Percentiles rank a stretch among this genome's conserved stretches.
These are phyloP conservation scores for Hypomontagnella submonticulosa DNA, from an alignment of 495 filamentous ascomycete genomes.

Conservation along the genomic window DNA sequence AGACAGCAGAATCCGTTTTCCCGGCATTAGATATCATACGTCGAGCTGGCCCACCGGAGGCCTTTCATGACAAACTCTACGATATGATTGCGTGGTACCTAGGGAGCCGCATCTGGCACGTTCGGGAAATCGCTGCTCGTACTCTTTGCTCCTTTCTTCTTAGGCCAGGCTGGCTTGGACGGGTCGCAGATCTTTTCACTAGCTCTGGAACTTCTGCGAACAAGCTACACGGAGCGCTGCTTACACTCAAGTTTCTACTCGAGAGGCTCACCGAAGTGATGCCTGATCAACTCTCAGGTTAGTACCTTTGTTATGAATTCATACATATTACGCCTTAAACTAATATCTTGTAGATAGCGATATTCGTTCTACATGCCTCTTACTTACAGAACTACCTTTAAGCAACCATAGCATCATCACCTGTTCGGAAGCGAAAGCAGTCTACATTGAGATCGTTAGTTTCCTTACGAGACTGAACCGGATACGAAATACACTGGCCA, in stretches of 20 bases:
- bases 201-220: slow-evolving; percentile 46
- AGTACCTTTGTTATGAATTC: not conserved
- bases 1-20: slow-evolving; percentile 79
- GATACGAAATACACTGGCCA: not conserved
- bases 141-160: slow-evolving; percentile 76
- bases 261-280: slow-evolving; percentile 59
- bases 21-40: slow-evolving; percentile 87
- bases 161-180: slow-evolving; percentile 60
- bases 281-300: slow-evolving; percentile 49
- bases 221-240: slow-evolving; percentile 75
- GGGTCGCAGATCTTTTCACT: slow-evolving; percentile 61
- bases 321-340: not conserved
- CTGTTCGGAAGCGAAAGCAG: slow-evolving; percentile 53
- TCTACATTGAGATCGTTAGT: slow-evolving; percentile 56
- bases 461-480: slow-evolving; percentile 36
- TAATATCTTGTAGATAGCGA: slow-evolving; percentile 33
- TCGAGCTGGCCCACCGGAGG: slow-evolving; percentile 66
- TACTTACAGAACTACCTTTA: slow-evolving; percentile 32
- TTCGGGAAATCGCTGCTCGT: slow-evolving; percentile 89
- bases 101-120: slow-evolving; percentile 83
- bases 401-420: slow-evolving; percentile 30
- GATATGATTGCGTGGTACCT: slow-evolving; percentile 66
- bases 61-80: slow-evolving; percentile 57
- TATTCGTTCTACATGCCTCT: slow-evolving; percentile 11
- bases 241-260: slow-evolving; percentile 64